Base-by-base conservation (phyloP, 169 alveolate species). In the Plasmodium chabaudi region DNA sequence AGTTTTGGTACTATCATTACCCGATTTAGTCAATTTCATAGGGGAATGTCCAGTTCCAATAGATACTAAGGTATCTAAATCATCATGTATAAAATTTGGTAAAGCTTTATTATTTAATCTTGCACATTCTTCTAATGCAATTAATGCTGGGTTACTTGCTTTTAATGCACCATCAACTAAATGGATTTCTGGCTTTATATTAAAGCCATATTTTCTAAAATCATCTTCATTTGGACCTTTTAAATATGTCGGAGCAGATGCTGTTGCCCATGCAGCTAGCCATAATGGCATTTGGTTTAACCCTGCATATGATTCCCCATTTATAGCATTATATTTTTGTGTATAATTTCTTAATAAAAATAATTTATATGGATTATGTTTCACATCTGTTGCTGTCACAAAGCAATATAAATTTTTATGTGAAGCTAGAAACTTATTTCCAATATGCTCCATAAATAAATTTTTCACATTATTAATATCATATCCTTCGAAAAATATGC, bases 181-280 rank as follows among this genome's bases (percentile, higher is more conserved):
- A 51, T 94, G 97, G 21, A 72, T 92, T 87, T 92, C 92, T 44
- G 92, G 94, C 21, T 90, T 92, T 23, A 94, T 60, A 7, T 70
- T 53, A 63, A 88, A 87, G 1, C 97, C 97, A 12, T 94, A 57
- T 39, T 49, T 46, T 72, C 65, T 87, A 15, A 94, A 77, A 71
- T 94, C 92, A 5, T 73, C 71, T 53, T 70, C 77, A 55, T 89
- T 92, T 9, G 96, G 96, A 2, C 97, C 97, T 95, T 93, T 93
- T 69, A 94, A 74, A 88, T 94, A 94, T 34, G 97, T 94, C 13
- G 97, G 97, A 9, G 95, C 87, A 7, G 97, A 92, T 46, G 89
- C 87, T 56, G 97, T 86, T 21, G 97, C 94, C 97, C 97, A 94
- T 25, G 94, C 97, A 42, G 96, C 97, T 15, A 94, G 73, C 97